Conservation (phyloP, 1,284 basidiomycete genomes). For the Xerocomus amazonicus region DNA sequence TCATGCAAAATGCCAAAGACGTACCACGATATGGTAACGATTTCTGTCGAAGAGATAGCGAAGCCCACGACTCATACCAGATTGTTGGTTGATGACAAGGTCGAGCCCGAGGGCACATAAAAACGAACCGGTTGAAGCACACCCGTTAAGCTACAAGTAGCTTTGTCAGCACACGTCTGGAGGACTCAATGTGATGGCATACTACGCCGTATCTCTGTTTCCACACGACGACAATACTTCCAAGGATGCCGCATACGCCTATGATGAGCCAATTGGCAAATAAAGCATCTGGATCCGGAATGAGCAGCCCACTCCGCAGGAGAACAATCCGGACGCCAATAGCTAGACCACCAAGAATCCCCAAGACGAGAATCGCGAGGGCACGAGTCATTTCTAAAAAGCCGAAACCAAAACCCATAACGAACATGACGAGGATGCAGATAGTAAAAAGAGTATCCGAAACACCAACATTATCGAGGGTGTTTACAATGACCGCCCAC, state of each 20-base stretch:
- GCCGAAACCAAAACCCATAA: slow-evolving; percentile 50
- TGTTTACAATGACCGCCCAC: slow-evolving; percentile 61
- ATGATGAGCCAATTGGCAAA: slow-evolving; percentile 54
- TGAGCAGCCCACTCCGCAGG: slow-evolving; percentile 46
- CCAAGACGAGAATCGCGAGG: slow-evolving; percentile 44
- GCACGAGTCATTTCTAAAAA: slow-evolving; percentile 46
- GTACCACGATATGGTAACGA: slow-evolving; percentile 49
- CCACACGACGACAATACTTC: slow-evolving; percentile 41
- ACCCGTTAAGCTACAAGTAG: slow-evolving; percentile 41
- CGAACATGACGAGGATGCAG: slow-evolving; percentile 48
- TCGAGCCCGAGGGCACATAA: slow-evolving; percentile 53
- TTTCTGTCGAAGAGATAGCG: slow-evolving; percentile 63
- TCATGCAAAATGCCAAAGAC: slow-evolving; percentile 21
- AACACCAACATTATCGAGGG: slow-evolving; percentile 44
- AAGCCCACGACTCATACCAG: slow-evolving; percentile 59
- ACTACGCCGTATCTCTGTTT: slow-evolving; percentile 52
- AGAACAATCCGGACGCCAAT: slow-evolving; percentile 55
- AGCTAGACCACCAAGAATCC: slow-evolving; percentile 51
- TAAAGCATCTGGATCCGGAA: slow-evolving; percentile 37
- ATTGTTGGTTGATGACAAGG: slow-evolving; percentile 52
- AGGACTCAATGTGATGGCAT: slow-evolving; percentile 25
- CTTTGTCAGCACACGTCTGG: slow-evolving; percentile 3
- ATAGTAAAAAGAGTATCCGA: slow-evolving; percentile 49
- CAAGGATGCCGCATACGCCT: slow-evolving; percentile 39
- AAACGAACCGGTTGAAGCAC: slow-evolving; percentile 59